Percentiles rank a stretch among this genome's conserved stretches.
These are phyloP conservation scores for Globisporangium mamillatum DNA, from an alignment of 352 stramenopile genomes.

Conservation along the genomic window DNA sequence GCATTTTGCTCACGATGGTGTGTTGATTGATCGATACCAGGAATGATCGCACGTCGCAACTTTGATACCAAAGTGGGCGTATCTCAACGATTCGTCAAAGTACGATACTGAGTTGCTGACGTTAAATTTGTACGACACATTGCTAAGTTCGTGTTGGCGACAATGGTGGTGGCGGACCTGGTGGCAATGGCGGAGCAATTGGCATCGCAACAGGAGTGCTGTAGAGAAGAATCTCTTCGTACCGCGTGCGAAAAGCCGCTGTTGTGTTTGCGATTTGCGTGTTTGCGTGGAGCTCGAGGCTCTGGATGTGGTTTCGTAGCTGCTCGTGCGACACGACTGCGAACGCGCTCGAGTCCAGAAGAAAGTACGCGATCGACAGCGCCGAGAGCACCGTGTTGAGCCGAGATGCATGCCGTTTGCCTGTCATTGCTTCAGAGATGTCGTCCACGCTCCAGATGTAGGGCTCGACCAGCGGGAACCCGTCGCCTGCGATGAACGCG, in stretches of 20 bases:
- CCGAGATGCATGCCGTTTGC: not conserved
- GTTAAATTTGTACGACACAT: not conserved
- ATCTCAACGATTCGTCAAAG: not conserved
- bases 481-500: constrained; percentile 49
- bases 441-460: constrained; percentile 34
- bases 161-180: constrained; percentile 1
- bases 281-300: constrained; percentile 29
- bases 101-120: not conserved
- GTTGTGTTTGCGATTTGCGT: constrained; percentile 53
- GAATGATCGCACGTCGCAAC: not conserved
- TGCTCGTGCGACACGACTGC: constrained; percentile 33
- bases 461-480: constrained; percentile 39
- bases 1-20: constrained; percentile 11
- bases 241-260: constrained; percentile 33
- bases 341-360: constrained; percentile 61
- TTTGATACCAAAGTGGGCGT: not conserved
- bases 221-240: constrained; percentile 39
- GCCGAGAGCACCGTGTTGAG: constrained; percentile 53
- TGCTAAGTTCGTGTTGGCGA: not conserved
- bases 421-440: constrained; percentile 8
- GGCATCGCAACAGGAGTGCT: not conserved
- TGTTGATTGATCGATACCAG: constrained; percentile 1
- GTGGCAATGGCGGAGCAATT: constrained; percentile 2
- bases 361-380: constrained; percentile 60
- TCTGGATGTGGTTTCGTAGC: constrained; percentile 30